Base-by-base conservation (phyloP, 495 filamentous ascomycete species). In the Staphylotrichum longicolle region DNA sequence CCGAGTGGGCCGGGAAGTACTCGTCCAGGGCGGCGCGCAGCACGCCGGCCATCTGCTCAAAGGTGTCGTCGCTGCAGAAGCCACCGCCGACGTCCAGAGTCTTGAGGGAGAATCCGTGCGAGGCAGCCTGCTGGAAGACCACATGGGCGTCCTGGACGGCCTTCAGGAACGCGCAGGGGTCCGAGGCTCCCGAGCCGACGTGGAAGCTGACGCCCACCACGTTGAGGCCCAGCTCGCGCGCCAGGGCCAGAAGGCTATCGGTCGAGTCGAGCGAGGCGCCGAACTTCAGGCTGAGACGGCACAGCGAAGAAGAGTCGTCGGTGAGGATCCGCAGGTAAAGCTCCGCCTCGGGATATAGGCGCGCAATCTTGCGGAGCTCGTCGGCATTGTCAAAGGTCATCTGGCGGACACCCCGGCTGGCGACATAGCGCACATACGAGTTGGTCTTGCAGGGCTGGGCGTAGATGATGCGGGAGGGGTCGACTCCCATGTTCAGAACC, bases 311-410 rank as follows among this genome's bases (percentile, higher is more conserved):
- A 15, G 94, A 96, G 71, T 99, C 94, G 73, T 99, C 94, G 30
- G 94, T 98, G 63, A 91, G 77, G 72, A 99, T 97, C 62, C 94
- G 91, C 40, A 99, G 82, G 77, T 89, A 92, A 12, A 98, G 85
- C 76, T 96, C 90, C 40, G 94, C 94, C 30, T 85, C 86, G 10
- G 94, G 95, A 70, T 84, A 96, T 63, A 91, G 82, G 64, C 89
- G 85, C 72, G 95, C 93, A 75, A 95, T 94, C 82, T 99, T 98
- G 83, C 93, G 91, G 40, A 99, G 84, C 79, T 99, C 95, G 70
- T 98, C 94, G 64, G 91, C 86, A 67, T 98, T 97, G 80, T 99
- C 94, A 68, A 98, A 97, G 10, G 94, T 98, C 92, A 99, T 98
- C 80, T 96, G 91, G 79, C 91, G 95, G 68, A 99, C 93, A 61